Evolutionary conservation across 768 basidiomycete genomes (phyloP).

Genomic region (Phanerochaete carnosa): DNA sequence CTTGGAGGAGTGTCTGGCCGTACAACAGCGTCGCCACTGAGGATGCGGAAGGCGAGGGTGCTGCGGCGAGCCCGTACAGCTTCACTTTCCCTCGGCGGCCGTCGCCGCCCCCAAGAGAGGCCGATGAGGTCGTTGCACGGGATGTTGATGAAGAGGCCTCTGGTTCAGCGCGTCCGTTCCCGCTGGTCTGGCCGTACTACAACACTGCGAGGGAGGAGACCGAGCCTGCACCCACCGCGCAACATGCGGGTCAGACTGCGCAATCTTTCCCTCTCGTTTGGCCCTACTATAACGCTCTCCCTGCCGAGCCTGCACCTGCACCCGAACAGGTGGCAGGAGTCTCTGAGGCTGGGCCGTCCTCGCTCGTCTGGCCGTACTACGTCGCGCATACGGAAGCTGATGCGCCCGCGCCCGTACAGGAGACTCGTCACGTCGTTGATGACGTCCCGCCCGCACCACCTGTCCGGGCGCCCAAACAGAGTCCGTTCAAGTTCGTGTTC

Average conservation of each 20-base stretch:
- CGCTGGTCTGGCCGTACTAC: conserved; percentile 10
- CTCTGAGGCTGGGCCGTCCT: background rate
- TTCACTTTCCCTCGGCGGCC: conserved; percentile 10
- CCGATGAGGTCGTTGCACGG: background rate
- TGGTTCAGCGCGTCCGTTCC: background rate
- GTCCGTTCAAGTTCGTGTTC: conserved; percentile 6
- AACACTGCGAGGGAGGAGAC: background rate
- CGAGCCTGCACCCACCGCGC: no score
- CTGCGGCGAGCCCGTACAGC: background rate
- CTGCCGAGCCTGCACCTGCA: background rate
- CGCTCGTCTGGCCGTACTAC: conserved; percentile 12
- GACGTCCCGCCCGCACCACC: background rate
- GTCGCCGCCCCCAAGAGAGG: background rate
- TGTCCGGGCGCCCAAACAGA: background rate
- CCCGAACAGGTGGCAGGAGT: background rate
- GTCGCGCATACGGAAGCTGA: background rate
- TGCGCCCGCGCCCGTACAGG: background rate
- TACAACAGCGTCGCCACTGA: conserved; percentile 5
- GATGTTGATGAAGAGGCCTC: background rate
- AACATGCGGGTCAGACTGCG: background rate
- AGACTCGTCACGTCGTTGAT: background rate
- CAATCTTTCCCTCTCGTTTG: conserved; percentile 2
- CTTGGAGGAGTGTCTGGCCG: conserved; percentile 23
- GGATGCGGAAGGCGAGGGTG: background rate
- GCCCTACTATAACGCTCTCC: conserved; percentile 5